These are phyloP conservation scores for Rhodotorula taiwanensis DNA, from an alignment of 768 basidiomycete genomes.

Conservation along the genomic window DNA sequence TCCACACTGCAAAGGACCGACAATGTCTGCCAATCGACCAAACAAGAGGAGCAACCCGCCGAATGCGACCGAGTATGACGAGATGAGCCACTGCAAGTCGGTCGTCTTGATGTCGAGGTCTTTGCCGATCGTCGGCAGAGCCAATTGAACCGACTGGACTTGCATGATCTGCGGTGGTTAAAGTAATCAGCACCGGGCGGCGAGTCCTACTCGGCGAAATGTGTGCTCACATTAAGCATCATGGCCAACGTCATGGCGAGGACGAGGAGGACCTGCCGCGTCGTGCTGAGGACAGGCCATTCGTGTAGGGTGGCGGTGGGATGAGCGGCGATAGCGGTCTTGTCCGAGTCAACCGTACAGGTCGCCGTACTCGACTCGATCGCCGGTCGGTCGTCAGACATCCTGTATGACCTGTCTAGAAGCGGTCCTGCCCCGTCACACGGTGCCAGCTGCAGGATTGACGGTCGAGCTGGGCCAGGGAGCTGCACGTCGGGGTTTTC, in stretches of 20 bases:
- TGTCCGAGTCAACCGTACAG: not conserved
- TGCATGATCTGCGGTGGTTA: not conserved
- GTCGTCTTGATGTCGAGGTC: conserved; percentile 11
- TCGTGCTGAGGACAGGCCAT: not conserved
- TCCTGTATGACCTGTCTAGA: too few species aligned
- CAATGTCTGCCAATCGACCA: conserved; percentile 65
- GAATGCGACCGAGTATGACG: conserved; percentile 18
- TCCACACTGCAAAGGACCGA: not conserved
- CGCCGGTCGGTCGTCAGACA: too few species aligned
- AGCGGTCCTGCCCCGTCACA: too few species aligned
- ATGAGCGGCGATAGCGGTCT: not conserved
- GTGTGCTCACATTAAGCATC: conserved; percentile 11
- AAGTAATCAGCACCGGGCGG: not conserved
- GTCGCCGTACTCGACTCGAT: not conserved
- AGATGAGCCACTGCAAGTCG: conserved; percentile 22
- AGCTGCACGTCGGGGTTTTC: too few species aligned
- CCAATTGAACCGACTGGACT: conserved; percentile 1
- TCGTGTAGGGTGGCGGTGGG: too few species aligned
- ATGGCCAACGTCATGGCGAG: conserved; percentile 6
- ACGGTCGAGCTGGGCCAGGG: too few species aligned
- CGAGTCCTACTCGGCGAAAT: not conserved
- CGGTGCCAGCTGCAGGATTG: too few species aligned
- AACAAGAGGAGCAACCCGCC: conserved; percentile 57
- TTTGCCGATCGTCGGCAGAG: not conserved
- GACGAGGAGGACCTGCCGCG: not conserved